Base-by-base conservation (phyloP, 2,329 filamentous ascomycete species). In the Colletotrichum sp. region DNA sequence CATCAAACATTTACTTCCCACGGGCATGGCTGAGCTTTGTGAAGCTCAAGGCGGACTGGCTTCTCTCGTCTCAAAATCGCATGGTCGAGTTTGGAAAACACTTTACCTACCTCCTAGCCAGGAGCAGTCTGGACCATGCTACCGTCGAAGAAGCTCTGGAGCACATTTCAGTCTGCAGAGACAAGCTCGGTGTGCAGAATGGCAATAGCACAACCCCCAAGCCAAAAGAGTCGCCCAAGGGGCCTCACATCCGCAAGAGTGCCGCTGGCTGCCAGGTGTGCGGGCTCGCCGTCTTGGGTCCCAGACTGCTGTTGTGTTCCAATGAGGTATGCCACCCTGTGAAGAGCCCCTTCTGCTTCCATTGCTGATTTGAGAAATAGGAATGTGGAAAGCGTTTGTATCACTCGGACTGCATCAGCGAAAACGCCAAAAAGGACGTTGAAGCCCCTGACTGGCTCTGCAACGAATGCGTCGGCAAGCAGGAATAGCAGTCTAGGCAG, bases 31-130 rank as follows among this genome's bases (percentile, higher is more conserved):
- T 90, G 57, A 85, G 84, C 28, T 92, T 92, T 79, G 83, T 90
- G 52, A 82, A 85, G 67, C 83, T 87, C 21, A 90, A 90, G 80
- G 87, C 87, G 1, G 62, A 80, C 5, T 92, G 91, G 91, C 82
- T 92, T n/a, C 85, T 87, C 12, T 85, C 85, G 9, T 86, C 86
- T 13, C 84, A 86, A 28, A 84, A 86, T 63, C 88, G 90, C 18
- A 86, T 89, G 81, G 83, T 86, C 6, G 90, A 92, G 80, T 91
- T 91, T 76, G 87, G 88, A 62, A 91, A 91, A 78, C 90, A 92
- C 78, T 79, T 88, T 18, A 86, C 86, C 52, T 87, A 90, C 67
- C 84, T 92, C 65, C 84, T 91, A 52, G 87, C 88, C 4, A 84
- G 89, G 57, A 84, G 88, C 70, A 84, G 87, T 6, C 80, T 92